Conservation (phyloP, 1,139 yeast species). For the Hansenula sp. region DNA sequence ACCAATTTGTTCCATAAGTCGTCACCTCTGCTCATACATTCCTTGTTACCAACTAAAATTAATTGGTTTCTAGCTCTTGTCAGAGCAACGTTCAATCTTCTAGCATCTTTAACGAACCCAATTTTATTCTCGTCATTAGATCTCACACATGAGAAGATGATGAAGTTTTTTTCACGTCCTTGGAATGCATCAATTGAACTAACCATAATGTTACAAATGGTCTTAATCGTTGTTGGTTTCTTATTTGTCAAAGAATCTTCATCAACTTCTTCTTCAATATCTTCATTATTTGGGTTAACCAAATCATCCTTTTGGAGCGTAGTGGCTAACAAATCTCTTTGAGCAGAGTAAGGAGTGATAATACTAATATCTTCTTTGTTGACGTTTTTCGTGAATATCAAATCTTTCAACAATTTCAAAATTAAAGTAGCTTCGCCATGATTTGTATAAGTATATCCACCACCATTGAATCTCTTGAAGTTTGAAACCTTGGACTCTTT, state of each 20-base stretch:
- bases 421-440: conserved; percentile 47
- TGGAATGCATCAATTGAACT: conserved; percentile 70
- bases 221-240: conserved; percentile 54
- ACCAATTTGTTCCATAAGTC: conserved; percentile 53
- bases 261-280: conserved; percentile 48
- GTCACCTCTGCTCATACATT: conserved; percentile 45
- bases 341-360: conserved; percentile 72
- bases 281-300: conserved; percentile 52
- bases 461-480: conserved; percentile 32
- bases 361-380: conserved; percentile 52
- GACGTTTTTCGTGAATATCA: conserved; percentile 53
- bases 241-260: conserved; percentile 36
- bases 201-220: conserved; percentile 62
- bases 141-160: conserved; percentile 59
- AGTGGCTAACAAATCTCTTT: conserved; percentile 57
- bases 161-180: conserved; percentile 59
- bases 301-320: conserved; percentile 44
- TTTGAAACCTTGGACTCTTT: conserved; percentile 44
- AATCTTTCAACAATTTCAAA: conserved; percentile 40
- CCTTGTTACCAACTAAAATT: conserved; percentile 52
- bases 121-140: conserved; percentile 46
- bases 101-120: conserved; percentile 54
- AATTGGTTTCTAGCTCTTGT: conserved; percentile 61
- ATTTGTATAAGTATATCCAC: conserved; percentile 53
- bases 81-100: conserved; percentile 60